Evolutionary conservation across 139 green algal genomes (phyloP).

Genomic region (Picochlorum sp.): DNA sequence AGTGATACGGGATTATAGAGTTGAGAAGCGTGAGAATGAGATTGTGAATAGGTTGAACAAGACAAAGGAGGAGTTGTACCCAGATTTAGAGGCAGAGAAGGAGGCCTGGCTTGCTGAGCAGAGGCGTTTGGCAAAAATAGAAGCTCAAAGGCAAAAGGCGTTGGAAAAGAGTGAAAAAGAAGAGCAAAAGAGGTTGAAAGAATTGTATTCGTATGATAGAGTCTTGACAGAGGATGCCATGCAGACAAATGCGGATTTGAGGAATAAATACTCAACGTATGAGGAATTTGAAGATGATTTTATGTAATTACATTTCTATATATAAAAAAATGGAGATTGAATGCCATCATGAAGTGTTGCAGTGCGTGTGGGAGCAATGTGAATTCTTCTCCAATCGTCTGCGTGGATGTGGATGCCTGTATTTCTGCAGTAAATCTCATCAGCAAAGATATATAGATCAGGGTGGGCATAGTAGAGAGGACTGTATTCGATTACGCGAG

Average conservation of each 20-base stretch:
- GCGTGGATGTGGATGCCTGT: too few species aligned
- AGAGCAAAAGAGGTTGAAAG: slow-evolving; percentile 46
- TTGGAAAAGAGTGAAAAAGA: slow-evolving; percentile 64
- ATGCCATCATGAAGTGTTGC: too few species aligned
- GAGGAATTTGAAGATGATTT: slow-evolving; percentile 94
- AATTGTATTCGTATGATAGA: slow-evolving; percentile 66
- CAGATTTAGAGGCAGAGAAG: slow-evolving; percentile 69
- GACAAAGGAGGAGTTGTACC: slow-evolving; percentile 67
- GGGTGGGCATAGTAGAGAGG: too few species aligned
- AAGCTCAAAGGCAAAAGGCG: slow-evolving; percentile 26
- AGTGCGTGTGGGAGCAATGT: too few species aligned
- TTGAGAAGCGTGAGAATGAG: slow-evolving; percentile 73
- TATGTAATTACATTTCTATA: slow-evolving; percentile 53
- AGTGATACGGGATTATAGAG: slow-evolving; percentile 56
- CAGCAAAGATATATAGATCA: too few species aligned
- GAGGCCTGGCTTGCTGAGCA: slow-evolving; percentile 48
- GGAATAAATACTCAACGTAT: slow-evolving; percentile 62
- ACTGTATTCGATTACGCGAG: too few species aligned
- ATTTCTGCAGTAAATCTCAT: too few species aligned
- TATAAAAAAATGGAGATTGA: background rate
- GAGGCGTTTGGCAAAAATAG: slow-evolving; percentile 34
- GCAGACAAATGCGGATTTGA: slow-evolving; percentile 61
- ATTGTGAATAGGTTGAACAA: slow-evolving; percentile 93
- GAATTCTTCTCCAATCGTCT: too few species aligned
- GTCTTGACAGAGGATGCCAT: slow-evolving; percentile 63